Evolutionary conservation across 805 yeast genomes (phyloP).

Genomic region (Metschnikowia henanensis): DNA sequence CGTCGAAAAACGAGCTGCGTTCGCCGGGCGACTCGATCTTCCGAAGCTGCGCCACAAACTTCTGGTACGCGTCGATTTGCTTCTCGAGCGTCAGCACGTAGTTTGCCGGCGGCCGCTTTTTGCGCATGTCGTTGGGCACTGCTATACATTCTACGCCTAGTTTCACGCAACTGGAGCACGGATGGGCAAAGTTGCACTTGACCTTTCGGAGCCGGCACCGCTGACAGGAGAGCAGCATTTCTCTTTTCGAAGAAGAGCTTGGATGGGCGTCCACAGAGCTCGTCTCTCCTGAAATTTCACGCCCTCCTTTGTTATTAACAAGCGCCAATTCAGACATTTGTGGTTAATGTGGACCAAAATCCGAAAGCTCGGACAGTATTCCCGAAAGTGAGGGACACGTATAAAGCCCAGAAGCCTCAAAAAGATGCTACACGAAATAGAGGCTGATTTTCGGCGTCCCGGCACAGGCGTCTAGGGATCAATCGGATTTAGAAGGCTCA

Average conservation of each 20-base stretch:
- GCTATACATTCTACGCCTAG: slow-evolving; percentile 46
- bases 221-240: slow-evolving; percentile 32
- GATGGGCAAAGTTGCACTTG: slow-evolving; percentile 49
- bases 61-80: slow-evolving; percentile 25
- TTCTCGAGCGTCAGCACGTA: slow-evolving; percentile 49
- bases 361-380: too few species aligned
- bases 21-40: slow-evolving; percentile 21
- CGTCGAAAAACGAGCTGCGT: slow-evolving; percentile 21
- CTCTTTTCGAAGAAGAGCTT: slow-evolving; percentile 3
- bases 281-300: neutral
- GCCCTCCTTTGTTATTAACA: neutral
- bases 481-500: too few species aligned
- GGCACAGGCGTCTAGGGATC: too few species aligned
- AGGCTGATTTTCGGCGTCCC: too few species aligned
- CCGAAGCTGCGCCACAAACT: slow-evolving; percentile 27
- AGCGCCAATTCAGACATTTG: neutral
- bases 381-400: too few species aligned
- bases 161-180: slow-evolving; percentile 49
- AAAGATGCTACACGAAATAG: too few species aligned
- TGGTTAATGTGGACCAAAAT: too few species aligned
- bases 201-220: slow-evolving; percentile 44
- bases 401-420: too few species aligned
- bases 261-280: neutral
- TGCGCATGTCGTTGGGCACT: slow-evolving; percentile 49
- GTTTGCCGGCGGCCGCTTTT: slow-evolving; percentile 48